A percentile compares a stretch with the other conserved stretches of the same genome.
phyloP scores from a whole-genome alignment of 345 rosid species.

The Eucalyptus shirleyi region DNA sequence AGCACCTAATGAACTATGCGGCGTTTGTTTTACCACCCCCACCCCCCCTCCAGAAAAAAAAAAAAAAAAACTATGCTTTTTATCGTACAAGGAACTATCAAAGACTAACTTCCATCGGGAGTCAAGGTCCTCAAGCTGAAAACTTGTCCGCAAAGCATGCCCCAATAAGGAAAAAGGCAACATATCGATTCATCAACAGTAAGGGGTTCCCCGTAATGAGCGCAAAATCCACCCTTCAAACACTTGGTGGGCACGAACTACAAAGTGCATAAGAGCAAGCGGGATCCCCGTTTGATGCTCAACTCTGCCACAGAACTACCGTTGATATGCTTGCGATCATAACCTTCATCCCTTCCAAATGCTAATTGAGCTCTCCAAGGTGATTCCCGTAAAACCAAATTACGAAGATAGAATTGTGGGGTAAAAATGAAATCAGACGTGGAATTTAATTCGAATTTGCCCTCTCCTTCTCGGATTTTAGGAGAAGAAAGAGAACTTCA shows the following conservation, averaged over 20 bases:
- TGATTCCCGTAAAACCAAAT: no score
- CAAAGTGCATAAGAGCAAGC: no score
- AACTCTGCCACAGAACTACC: neutral
- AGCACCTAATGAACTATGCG: rapidly evolving
- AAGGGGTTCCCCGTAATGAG: neutral
- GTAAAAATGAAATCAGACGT: neutral
- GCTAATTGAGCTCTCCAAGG: no score
- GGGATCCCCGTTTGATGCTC: neutral
- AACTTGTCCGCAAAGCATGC: neutral
- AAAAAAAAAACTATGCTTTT: no score
- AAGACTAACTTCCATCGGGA: neutral
- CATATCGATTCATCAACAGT: neutral
- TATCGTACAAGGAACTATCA: neutral
- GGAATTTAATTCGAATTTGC: neutral
- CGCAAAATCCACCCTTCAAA: neutral
- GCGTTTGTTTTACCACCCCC: no score
- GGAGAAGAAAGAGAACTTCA: neutral
- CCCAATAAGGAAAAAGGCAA: neutral
- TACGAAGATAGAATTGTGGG: no score
- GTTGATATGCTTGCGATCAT: neutral
- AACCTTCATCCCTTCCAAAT: neutral
- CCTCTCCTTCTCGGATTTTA: neutral
- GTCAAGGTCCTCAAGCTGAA: neutral
- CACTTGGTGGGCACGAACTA: neutral
- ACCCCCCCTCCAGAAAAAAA: no score